Evolutionary conservation across 2,329 filamentous ascomycete species (phyloP), one percentile per base, ranked within the genome.

Genomic region (Tothia fuscella): DNA sequence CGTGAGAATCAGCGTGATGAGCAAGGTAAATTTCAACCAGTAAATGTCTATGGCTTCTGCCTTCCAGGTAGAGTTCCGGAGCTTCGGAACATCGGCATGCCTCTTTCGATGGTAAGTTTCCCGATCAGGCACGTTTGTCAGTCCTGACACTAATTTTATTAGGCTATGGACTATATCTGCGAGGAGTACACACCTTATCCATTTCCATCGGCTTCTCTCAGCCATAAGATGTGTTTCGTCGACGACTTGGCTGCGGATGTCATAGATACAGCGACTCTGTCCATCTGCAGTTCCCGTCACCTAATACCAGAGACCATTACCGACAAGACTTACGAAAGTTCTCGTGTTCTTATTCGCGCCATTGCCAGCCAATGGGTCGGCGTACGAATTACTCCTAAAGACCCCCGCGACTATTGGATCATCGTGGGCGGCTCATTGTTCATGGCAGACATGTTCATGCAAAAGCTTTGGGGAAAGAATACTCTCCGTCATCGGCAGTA

Each of bases 321-420:
- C 51, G 89, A 98, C 53, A 79, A 80, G 0, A 78, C 94, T 52
- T 78, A 91, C 50, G 78, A 85, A 22, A 81, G 82, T 9, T 93
- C 86, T 3, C 75, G 87, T 46, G 78, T 76, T 41, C 66, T 98
- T 16, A 80, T 93, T 6, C 82, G 91, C 56, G 80, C 87, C 1
- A 68, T 96, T 36, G 85, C 91, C 9, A 84, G 79, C 45, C 91
- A 98, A 58, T 98, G 89, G 82, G 84, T 91, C 49, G 91, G 91
- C 13, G 81, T 98, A 48, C 88, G 88, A 55, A 83, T 98, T 50
- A 80, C 93, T 36, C 81, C 91, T 0, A 84, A 87, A 54, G 78
- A 81, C 30, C 76, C 79, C 14, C 71, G 72, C 39, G 91, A 98
- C 58, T 76, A 79, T 41, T 98, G 91, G 91, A 78, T 93, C 16